Base-by-base conservation (phyloP, 2,329 filamentous ascomycete species). In the Rutstroemia sp. region DNA sequence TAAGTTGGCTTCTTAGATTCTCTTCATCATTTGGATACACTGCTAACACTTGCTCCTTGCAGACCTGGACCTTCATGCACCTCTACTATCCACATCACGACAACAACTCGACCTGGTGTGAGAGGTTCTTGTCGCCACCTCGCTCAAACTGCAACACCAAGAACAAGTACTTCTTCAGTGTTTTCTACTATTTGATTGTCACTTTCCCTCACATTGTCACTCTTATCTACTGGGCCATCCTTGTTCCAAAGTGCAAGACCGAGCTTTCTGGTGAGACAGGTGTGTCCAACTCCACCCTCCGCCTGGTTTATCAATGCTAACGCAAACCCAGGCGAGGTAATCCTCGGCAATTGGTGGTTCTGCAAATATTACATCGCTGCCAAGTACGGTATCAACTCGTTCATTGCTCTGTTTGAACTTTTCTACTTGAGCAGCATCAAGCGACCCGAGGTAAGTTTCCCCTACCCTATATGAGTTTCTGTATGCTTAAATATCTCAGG, bases 31-130 rank as follows among this genome's bases (percentile, higher is more conserved):
- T 21, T 19, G 1, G 16, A 19, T 7, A 46, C 8, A 21, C 14
- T 42, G 9, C 19, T 27, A n/a, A n/a, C 23, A 16, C 34, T 27
- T 12, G 42, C 19, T 45, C 38, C 21, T 21, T 30, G 23, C 55
- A 70, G 69, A 60, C 52, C n/a, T 69, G 67, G 68, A 68, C 68
- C 19, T 64, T 62, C 57, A 67, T 70, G 64, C 68, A 70, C 48
- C 61, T 69, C n/a, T 57, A 68, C 45, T 67, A 68, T 53, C 67
- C 65, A 48, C 63, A 66, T 42, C 61, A 66, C 18, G 59, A 54
- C 25, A 61, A 53, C 8, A 62, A 62, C 23, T 47, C 60, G 5
- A 61, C 60, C 25, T 49, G 37, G 9, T 6, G 64, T 12, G 62
- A 66, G 51, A 63, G 55, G 41, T 48, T 64, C 34, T 57, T 69